phyloP scores from a whole-genome alignment of 2,329 filamentous ascomycete species.

The Dothiorella sarmentorum region DNA sequence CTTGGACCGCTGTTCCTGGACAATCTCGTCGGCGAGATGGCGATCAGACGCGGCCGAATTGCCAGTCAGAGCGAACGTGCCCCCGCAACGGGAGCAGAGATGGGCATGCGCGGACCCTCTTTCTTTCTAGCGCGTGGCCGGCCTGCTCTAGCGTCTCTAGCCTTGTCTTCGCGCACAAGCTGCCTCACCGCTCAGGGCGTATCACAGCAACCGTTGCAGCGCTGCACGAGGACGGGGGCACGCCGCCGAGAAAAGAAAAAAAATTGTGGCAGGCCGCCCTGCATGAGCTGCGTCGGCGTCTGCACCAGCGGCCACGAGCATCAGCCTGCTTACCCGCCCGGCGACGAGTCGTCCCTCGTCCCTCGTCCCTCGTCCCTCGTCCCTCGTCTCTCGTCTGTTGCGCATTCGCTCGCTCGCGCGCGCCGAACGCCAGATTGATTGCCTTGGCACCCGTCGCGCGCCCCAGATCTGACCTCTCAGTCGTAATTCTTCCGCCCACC shows the following conservation, averaged over 20 bases:
- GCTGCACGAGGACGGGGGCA: background rate
- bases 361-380: no score
- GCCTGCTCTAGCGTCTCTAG: no score
- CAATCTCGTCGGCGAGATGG: conserved; percentile 11
- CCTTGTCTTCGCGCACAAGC: background rate
- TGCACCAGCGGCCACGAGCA: background rate
- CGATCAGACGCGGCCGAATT: conserved; percentile 1
- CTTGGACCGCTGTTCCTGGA: conserved; percentile 5
- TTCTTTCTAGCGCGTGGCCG: background rate
- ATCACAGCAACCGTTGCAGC: background rate
- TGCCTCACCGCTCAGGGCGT: conserved; percentile 9
- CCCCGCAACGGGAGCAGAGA: conserved; percentile 12
- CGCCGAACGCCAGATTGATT: conserved; percentile 15
- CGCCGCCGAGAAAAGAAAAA: background rate
- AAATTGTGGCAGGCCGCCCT: conserved; percentile 1
- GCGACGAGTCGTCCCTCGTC: no score
- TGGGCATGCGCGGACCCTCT: background rate
- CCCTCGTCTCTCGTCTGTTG: no score
- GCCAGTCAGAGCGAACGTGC: background rate
- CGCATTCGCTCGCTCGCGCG: no score
- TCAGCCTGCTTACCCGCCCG: conserved; percentile 8
- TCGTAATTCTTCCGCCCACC: conserved; percentile 13
- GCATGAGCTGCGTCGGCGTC: background rate
- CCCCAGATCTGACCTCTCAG: conserved; percentile 12
- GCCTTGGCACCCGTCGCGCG: conserved; percentile 1